A percentile compares a stretch with the other conserved stretches of the same genome.
These are phyloP conservation scores for Xanthoconium separans DNA, from an alignment of 1,284 basidiomycete genomes.

Conservation along the genomic window DNA sequence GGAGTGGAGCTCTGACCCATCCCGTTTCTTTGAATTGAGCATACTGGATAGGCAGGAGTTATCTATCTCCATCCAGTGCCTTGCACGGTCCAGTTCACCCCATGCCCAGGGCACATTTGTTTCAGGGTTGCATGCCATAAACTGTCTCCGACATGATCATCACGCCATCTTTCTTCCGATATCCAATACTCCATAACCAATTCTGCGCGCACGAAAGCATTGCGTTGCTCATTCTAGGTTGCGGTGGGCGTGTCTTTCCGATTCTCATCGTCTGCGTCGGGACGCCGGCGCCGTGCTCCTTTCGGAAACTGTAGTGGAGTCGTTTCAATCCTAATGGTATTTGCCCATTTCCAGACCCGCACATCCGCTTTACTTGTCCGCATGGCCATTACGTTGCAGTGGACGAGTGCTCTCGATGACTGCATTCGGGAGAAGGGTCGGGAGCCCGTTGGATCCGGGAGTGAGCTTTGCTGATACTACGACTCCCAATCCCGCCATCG, in stretches of 20 bases:
- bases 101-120: background rate
- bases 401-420: no score
- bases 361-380: background rate
- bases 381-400: background rate
- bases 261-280: background rate
- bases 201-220: background rate
- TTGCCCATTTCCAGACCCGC: background rate
- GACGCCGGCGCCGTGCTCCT: background rate
- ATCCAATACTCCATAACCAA: conserved; percentile 3
- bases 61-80: conserved; percentile 12
- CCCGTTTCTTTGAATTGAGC: background rate
- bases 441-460: background rate
- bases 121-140: background rate
- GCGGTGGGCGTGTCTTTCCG: background rate
- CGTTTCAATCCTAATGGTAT: background rate
- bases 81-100: background rate
- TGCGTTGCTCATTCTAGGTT: background rate
- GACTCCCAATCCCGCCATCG: background rate
- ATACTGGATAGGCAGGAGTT: background rate
- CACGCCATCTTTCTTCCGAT: conserved; percentile 3
- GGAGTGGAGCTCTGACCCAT: background rate
- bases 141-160: conserved; percentile 12
- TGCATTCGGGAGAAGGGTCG: background rate
- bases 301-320: background rate
- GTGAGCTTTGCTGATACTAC: background rate